Base-by-base conservation (phyloP, 208 protist species). In the Trypanosoma brucei region DNA sequence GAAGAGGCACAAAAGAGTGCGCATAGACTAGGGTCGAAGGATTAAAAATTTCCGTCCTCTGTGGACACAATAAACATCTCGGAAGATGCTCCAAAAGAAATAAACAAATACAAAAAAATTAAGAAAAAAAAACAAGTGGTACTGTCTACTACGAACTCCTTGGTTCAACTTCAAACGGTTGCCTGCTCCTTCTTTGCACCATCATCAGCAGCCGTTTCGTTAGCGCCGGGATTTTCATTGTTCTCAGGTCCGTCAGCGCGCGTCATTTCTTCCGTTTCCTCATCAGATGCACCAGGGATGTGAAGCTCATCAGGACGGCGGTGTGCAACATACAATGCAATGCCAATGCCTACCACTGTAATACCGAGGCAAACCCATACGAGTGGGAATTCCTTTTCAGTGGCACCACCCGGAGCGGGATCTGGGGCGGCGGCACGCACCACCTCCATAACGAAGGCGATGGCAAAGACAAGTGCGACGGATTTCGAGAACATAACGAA, bases 371-470 rank as follows among this genome's bases (percentile, higher is more conserved):
- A 81, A 14, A 81, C 62, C 75, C 75, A 81, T 37, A 65, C 55
- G 48, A 81, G 66, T 6, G 69, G 75, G 36, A 81, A 84, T 60
- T 83, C 68, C 44, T 81, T 73, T 51, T 79, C 77, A 8, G 11
- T 33, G 50, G 7, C 0, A 8, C 31, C 6, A 31, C 9, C 50
- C n/a, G 11, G 9, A 76, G 70, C 2, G 69, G 65, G 30, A 81
- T 40, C 37, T 37, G 40, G 3, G 0, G 1, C 36, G 6, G 46
- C 30, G 7, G 39, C 13, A 40, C 11, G 37, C 22, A 22, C 51
- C 7, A 45, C 58, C 30, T 70, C 5, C 30, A 63, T 59, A 5
- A 52, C n/a, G 7, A 42, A 31, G 11, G 54, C 8, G 35, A 44
- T n/a, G 37, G 54, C 31, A 46, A 67, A 49, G 39, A 53, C 42